These are phyloP conservation scores for Quercus lobata DNA, from an alignment of 331 rosid species.

Conservation along the genomic window DNA sequence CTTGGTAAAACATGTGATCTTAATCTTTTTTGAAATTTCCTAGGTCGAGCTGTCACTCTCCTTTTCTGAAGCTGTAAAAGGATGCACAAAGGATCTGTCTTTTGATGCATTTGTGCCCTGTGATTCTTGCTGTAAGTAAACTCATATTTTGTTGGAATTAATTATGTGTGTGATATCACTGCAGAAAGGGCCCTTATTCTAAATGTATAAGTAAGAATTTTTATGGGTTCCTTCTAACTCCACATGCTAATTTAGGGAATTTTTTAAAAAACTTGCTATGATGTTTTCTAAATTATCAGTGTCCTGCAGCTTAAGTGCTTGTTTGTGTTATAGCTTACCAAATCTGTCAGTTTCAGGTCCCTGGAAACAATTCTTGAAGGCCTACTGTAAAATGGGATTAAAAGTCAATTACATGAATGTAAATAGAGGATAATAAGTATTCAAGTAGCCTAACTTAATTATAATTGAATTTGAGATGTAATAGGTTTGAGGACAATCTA, in stretches of 20 bases:
- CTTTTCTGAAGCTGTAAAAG: slow-evolving; percentile 76
- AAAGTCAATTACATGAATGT: background rate
- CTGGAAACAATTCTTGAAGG: background rate
- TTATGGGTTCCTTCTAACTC: background rate
- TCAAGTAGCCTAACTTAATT: background rate
- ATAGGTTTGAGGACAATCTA: background rate
- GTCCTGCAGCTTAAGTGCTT: background rate
- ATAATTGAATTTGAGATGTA: background rate
- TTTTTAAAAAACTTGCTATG: background rate
- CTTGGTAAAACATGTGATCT: slow-evolving; percentile 16
- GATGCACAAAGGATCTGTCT: slow-evolving; percentile 73
- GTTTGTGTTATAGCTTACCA: background rate
- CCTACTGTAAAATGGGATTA: background rate
- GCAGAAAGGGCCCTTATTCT: slow-evolving; percentile 2
- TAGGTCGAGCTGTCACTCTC: slow-evolving; percentile 74
- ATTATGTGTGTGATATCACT: background rate
- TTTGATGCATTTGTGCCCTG: slow-evolving; percentile 78
- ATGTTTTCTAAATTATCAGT: background rate
- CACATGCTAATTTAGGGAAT: background rate
- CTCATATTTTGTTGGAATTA: slow-evolving; percentile 16
- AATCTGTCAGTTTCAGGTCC: background rate
- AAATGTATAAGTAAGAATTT: background rate
- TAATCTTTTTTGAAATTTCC: slow-evolving; percentile 12
- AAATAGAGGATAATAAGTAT: background rate
- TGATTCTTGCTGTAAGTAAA: slow-evolving; percentile 67